Percentiles rank a stretch among this genome's conserved stretches.
Conservation (phyloP, 2,329 filamentous ascomycete genomes). For the Colletotrichum brevisporum region DNA sequence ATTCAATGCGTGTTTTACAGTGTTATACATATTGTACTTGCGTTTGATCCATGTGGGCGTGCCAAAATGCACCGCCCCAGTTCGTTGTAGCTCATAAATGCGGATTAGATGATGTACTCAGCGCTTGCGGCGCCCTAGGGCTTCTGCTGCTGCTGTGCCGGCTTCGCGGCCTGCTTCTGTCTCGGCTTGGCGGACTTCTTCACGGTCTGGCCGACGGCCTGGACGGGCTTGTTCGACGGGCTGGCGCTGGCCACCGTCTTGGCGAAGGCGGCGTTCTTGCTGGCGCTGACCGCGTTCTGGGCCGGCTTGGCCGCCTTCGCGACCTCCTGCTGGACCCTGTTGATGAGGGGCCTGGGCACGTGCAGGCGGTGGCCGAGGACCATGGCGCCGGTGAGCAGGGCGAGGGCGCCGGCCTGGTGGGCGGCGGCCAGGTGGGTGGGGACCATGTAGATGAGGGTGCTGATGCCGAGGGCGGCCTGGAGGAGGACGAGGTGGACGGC, state of each 20-base stretch:
- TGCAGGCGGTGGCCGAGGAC: conserved; percentile 84
- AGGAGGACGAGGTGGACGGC: conserved; percentile 85
- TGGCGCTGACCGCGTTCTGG: too few species aligned
- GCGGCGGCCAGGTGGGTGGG: conserved; percentile 89
- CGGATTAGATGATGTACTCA: neutral
- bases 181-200: too few species aligned
- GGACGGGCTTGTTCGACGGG: too few species aligned
- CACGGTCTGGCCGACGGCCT: too few species aligned
- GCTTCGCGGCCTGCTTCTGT: conserved; percentile 47
- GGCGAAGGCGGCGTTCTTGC: too few species aligned
- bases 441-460: conserved; percentile 93
- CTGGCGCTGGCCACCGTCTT: too few species aligned
- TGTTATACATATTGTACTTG: conserved; percentile 32
- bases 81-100: conserved; percentile 31
- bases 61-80: conserved; percentile 19
- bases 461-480: conserved; percentile 90
- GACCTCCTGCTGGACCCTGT: conserved; percentile 62
- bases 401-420: conserved; percentile 92
- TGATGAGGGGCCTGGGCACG: conserved; percentile 76
- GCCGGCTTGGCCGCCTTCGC: too few species aligned
- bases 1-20: conserved; percentile 29
- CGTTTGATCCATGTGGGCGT: conserved; percentile 10
- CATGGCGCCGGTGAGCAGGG: conserved; percentile 85
- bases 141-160: conserved; percentile 29
- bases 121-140: conserved; percentile 46